Percentiles rank a stretch among this genome's conserved stretches.
Evolutionary conservation across 306 rosid genomes (phyloP).

Genomic region (Dalbergia oliveri): DNA sequence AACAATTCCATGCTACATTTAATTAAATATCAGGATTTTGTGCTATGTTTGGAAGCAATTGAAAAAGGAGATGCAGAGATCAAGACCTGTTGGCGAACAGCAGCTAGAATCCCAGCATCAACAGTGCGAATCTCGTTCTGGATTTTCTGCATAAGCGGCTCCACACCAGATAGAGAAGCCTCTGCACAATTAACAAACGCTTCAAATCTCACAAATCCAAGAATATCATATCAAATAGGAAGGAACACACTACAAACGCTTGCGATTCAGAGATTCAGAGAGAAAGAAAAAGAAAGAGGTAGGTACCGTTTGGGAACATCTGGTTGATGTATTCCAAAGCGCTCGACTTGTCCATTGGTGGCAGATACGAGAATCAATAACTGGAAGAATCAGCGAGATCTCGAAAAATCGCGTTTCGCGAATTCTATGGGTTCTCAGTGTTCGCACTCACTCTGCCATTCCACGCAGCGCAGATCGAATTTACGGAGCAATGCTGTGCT

Average conservation of each 20-base stretch:
- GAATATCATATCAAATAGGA: background rate
- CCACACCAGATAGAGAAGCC: slow-evolving; percentile 91
- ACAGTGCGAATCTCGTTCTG: slow-evolving; percentile 93
- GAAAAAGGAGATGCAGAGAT: background rate
- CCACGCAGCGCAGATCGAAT: background rate
- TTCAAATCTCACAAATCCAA: slow-evolving; percentile 27
- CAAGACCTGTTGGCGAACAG: slow-evolving; percentile 93
- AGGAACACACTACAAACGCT: background rate
- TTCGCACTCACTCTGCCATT: background rate
- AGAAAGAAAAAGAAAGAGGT: background rate
- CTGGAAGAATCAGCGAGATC: background rate
- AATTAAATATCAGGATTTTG: background rate
- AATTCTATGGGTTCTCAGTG: background rate
- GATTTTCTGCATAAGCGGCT: slow-evolving; percentile 97
- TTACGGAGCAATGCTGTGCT: too few species aligned
- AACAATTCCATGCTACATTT: background rate
- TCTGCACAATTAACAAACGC: slow-evolving; percentile 51
- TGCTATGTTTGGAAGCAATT: background rate
- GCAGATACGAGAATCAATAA: background rate
- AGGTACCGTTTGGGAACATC: slow-evolving; percentile 93
- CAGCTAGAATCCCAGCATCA: slow-evolving; percentile 90
- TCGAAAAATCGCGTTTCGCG: background rate
- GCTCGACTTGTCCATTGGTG: slow-evolving; percentile 91
- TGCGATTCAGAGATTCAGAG: background rate
- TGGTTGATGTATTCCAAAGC: slow-evolving; percentile 95